phyloP scores from a whole-genome alignment of 805 yeast species.

The Kodamaea lidongshanica region DNA sequence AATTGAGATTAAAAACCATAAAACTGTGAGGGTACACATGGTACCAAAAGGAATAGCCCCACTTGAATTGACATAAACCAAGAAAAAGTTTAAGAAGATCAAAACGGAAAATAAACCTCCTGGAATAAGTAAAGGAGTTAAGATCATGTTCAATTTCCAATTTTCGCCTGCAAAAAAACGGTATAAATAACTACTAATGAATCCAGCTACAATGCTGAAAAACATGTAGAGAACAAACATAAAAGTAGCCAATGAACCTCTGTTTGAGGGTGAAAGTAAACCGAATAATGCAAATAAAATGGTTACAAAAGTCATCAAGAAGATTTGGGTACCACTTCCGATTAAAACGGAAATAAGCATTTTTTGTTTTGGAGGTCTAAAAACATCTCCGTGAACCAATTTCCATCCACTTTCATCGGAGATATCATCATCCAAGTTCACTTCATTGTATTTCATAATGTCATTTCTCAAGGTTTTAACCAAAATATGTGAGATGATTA shows the following conservation, averaged over 20 bases:
- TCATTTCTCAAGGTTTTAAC: slow-evolving; percentile 77
- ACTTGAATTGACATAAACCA: slow-evolving; percentile 71
- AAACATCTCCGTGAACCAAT: slow-evolving; percentile 89
- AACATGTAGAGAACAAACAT: slow-evolving; percentile 79
- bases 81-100: slow-evolving; percentile 70
- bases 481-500: slow-evolving; percentile 73
- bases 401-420: slow-evolving; percentile 98
- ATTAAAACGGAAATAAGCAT: slow-evolving; percentile 71
- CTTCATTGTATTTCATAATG: slow-evolving; percentile 80
- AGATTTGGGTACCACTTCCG: slow-evolving; percentile 84
- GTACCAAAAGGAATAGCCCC: slow-evolving; percentile 95
- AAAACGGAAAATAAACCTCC: slow-evolving; percentile 61
- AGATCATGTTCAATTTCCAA: slow-evolving; percentile 79
- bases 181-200: slow-evolving; percentile 77
- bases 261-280: slow-evolving; percentile 83
- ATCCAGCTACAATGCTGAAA: slow-evolving; percentile 80
- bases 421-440: slow-evolving; percentile 79
- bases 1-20: slow-evolving; percentile 82
- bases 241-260: slow-evolving; percentile 89
- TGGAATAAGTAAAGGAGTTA: slow-evolving; percentile 86
- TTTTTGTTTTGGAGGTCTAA: slow-evolving; percentile 70
- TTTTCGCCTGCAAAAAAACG: slow-evolving; percentile 86
- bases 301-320: slow-evolving; percentile 68
- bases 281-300: slow-evolving; percentile 83
- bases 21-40: slow-evolving; percentile 66